Conservation (phyloP, 202 grass and related monocot genomes). For the Digitaria exilis region DNA sequence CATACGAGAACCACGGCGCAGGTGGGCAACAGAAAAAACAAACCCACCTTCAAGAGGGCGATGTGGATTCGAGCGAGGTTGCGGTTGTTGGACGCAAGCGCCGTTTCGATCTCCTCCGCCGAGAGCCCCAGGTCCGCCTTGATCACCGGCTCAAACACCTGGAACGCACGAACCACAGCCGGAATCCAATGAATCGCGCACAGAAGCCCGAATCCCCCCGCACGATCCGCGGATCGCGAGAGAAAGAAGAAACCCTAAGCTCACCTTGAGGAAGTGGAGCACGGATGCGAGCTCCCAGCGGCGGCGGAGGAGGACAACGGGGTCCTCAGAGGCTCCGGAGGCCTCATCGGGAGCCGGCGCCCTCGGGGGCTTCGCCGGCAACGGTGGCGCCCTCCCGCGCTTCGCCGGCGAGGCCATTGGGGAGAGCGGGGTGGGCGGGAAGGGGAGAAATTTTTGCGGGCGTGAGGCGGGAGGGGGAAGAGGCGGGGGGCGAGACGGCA, state of each 20-base stretch:
- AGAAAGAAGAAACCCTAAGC: slow-evolving; percentile 41
- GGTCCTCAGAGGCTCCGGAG: slow-evolving; percentile 8
- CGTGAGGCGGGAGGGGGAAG: slow-evolving; percentile 19
- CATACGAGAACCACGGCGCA: background rate
- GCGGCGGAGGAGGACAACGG: slow-evolving; percentile 51
- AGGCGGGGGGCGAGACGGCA: background rate
- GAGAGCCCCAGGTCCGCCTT: slow-evolving; percentile 58
- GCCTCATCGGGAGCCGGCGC: background rate
- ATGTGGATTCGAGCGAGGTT: slow-evolving; percentile 71
- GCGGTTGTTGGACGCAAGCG: slow-evolving; percentile 55
- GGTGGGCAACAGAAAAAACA: background rate
- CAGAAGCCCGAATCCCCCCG: background rate
- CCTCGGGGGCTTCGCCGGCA: background rate
- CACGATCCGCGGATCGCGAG: background rate
- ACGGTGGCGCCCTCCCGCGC: slow-evolving; percentile 32
- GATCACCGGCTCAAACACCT: slow-evolving; percentile 94
- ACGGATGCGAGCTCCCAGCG: slow-evolving; percentile 95
- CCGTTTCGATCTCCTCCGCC: slow-evolving; percentile 84
- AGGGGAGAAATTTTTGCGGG: slow-evolving; percentile 40
- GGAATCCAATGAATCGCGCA: background rate
- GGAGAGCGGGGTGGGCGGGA: slow-evolving; percentile 35
- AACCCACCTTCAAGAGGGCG: slow-evolving; percentile 71
- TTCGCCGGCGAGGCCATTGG: slow-evolving; percentile 56
- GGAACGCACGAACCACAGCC: background rate
- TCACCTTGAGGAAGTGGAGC: slow-evolving; percentile 72